Conservation (phyloP, 305 asterid species). For the Plantago lanceolata region DNA sequence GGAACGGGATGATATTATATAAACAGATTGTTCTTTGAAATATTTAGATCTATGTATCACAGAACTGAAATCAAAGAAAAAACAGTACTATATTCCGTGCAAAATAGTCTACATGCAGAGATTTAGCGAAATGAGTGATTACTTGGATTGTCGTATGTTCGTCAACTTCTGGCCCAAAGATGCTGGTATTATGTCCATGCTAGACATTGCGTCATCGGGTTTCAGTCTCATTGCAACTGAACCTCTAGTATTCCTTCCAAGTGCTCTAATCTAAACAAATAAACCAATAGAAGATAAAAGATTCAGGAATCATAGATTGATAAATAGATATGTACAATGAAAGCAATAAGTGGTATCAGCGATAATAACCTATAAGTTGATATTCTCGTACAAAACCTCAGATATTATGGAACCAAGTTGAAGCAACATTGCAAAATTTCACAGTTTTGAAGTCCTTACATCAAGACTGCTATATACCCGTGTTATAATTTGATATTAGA, state of each 20-base stretch:
- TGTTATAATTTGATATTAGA: not conserved
- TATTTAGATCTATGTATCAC: constrained; percentile 10
- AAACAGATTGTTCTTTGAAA: not conserved
- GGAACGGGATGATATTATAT: not conserved
- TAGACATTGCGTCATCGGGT: constrained; percentile 79
- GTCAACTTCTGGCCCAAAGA: constrained; percentile 50
- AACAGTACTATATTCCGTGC: not conserved
- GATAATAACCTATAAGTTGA: not conserved
- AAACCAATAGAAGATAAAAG: constrained; percentile 11
- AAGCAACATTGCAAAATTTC: constrained; percentile 12
- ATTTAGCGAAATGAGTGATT: constrained; percentile 23
- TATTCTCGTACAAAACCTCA: constrained; percentile 7
- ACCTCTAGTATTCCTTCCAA: constrained; percentile 91
- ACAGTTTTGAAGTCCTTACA: constrained; percentile 11
- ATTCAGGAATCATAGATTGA: not conserved
- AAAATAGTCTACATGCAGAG: too few relatives aligned
- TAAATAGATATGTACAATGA: constrained; percentile 17
- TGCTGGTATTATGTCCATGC: constrained; percentile 92
- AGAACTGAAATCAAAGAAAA: not conserved
- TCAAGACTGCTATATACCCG: too few relatives aligned
- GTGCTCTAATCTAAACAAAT: constrained; percentile 73
- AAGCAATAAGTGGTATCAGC: constrained; percentile 1
- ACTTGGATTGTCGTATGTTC: constrained; percentile 39
- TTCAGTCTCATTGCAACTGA: constrained; percentile 87
- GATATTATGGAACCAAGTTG: constrained; percentile 15